Base-by-base conservation (phyloP, 1,284 basidiomycete genomes). In the Apiotrichum porosum region DNA sequence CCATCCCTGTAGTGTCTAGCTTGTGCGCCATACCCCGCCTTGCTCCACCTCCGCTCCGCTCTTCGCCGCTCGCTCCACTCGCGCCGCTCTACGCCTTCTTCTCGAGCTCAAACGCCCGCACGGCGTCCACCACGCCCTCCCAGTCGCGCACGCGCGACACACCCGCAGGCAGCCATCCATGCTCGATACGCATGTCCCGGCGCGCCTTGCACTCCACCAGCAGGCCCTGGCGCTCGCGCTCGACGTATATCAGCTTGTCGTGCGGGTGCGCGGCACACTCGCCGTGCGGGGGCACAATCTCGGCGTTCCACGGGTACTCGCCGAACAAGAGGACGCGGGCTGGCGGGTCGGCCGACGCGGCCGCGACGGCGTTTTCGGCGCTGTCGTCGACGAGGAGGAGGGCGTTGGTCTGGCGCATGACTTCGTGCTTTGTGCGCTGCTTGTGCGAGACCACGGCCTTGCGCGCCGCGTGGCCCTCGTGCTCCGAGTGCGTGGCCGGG, bases 371-470 rank as follows among this genome's bases (percentile, higher is more conserved):
- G 66, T 89, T 88, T 69, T 88, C 86, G 30, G 82, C 66, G 4
- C 84, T 86, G 72, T 89, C 86, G 71, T 89, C 86, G 49, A 88
- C 81, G 42, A 88, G 72, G 33, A 88, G 66, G 38, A 78, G 74
- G 15, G 85, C 83, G 21, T 77, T 76, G 14, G 86, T 73, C 51
- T 79, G 77, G 42, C 79, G 71, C 64, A 85, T 85, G 37, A 85
- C 84, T 62, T 86, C 81, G 19, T 83, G 81, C 67, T 88, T 87
- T 44, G 79, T 80, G 30, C 84, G 67, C 49, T 69, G 71, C 61
- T 81, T 83, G 46, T 80, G 82, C 23, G 79, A 70, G 21, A 81
- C 69, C 44, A 81, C 77, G 39, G 79, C 63, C 33, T 61, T 60
- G 19, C 76, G 73, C 9, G 62, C 64, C 15, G 64, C 73, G 53